Evolutionary conservation across 2,329 filamentous ascomycete species (phyloP).

Genomic region (Apiospora pterosperma): DNA sequence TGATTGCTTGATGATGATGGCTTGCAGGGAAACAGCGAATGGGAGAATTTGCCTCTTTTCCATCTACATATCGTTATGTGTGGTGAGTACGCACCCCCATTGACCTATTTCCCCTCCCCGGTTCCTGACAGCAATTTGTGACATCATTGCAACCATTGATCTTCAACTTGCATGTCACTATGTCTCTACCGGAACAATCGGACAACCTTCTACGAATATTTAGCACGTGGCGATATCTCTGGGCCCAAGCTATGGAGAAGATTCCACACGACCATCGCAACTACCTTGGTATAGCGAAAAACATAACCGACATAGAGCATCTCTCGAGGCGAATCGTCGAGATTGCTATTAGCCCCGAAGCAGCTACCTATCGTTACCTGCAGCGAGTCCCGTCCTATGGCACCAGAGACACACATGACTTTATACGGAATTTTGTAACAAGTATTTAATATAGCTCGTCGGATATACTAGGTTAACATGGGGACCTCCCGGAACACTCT

Average conservation of each 20-base stretch:
- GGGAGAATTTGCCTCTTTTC: background rate
- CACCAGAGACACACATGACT: background rate
- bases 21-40: background rate
- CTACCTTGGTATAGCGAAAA: constrained; percentile 8
- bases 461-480: no score
- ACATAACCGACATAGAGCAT: constrained; percentile 6
- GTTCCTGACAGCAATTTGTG: fast-evolving
- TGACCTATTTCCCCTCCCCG: no score
- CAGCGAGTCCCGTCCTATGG: background rate
- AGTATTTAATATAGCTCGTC: no score
- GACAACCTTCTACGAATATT: background rate
- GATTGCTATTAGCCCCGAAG: background rate
- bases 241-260: background rate
- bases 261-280: background rate
- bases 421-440: background rate
- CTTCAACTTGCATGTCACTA: background rate
- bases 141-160: background rate
- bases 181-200: background rate
- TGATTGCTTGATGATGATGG: background rate
- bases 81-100: background rate
- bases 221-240: background rate
- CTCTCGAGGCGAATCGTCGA: constrained; percentile 10
- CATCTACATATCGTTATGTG: background rate
- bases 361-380: background rate
- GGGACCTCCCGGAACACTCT: no score